Base-by-base conservation (phyloP, 208 protist genomes). In the Trypanosoma vivax region DNA sequence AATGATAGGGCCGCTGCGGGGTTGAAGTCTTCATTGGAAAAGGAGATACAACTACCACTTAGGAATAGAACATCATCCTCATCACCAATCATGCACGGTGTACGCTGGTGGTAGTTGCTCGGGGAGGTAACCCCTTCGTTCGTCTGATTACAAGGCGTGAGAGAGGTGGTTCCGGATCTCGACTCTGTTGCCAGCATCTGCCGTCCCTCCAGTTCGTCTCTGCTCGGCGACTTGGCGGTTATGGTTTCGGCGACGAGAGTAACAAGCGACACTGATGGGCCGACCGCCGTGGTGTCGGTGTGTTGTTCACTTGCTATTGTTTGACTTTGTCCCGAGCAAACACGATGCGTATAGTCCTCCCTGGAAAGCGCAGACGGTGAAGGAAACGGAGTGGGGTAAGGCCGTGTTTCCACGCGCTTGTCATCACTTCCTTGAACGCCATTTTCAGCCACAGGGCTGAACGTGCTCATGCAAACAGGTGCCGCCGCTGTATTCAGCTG, bases 91-190 rank as follows among this genome's bases (percentile, higher is more conserved):
- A 92, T 83, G 49, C 71, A 78, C 9, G 83, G 76, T 10, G 83
- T 92, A 52, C 83, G 83, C 49, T 87, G 77, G 42, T 92, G 83
- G 30, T 73, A 76, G 60, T 74, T 82, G 24, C 53, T 42, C 9
- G 79, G 79, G 21, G 80, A 81, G 16, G 55, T 29, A 68, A 69
- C 69, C 24, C 72, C 74, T 18, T 55, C 50, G 13, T 49, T 56
- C 14, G 50, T 52, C 19, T 55, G 34, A 31, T 30, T 59, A n/a
- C 29, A 11, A 39, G 49, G 49, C 19, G 43, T 34, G 18, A 28
- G n/a, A 42, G 14, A 9, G 6, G 37, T 7, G 35, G 40, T 2
- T 0, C 39, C 16, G 5, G 11, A 9, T 31, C 4, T 37, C 40
- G 28, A 19, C 25, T 13, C 33, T 34, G 3, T 10, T n/a, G 6